phyloP scores from a whole-genome alignment of 352 stramenopile species.

The Phytophthora boehmeriae region DNA sequence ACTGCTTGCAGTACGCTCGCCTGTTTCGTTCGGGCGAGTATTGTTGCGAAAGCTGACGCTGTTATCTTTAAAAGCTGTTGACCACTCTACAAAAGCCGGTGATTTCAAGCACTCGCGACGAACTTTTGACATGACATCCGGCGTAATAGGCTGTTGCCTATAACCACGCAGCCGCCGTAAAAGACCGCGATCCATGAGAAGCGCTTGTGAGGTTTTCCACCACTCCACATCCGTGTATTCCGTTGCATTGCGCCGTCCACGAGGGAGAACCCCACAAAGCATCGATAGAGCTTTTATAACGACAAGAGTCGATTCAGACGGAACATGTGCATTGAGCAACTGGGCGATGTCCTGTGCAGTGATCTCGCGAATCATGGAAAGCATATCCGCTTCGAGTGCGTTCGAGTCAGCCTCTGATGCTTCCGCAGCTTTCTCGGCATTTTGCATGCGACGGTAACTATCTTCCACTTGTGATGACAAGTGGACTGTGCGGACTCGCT shows the following conservation, averaged over 20 bases:
- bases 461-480: conserved; percentile 65
- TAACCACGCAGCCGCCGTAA: conserved; percentile 64
- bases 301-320: conserved; percentile 51
- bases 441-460: conserved; percentile 55
- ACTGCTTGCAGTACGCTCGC: conserved; percentile 13
- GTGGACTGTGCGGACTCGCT: conserved; percentile 46
- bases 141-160: conserved; percentile 47
- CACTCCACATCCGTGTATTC: conserved; percentile 82
- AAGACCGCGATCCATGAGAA: conserved; percentile 81
- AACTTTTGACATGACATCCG: conserved; percentile 82
- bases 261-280: conserved; percentile 61
- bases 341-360: conserved; percentile 76
- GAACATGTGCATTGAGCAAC: conserved; percentile 63
- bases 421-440: conserved; percentile 56
- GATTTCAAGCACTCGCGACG: conserved; percentile 71
- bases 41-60: conserved; percentile 2
- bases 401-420: conserved; percentile 52
- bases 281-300: conserved; percentile 83
- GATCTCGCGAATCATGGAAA: conserved; percentile 64
- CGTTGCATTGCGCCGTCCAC: conserved; percentile 52
- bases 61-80: conserved; percentile 31
- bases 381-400: conserved; percentile 66
- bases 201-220: conserved; percentile 79
- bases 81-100: conserved; percentile 42
- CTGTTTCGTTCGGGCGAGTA: conserved; percentile 5